A percentile compares a stretch with the other conserved stretches of the same genome.
phyloP scores from a whole-genome alignment of 805 yeast genomes.

The Wickerhamomyces kurtzmanii region DNA sequence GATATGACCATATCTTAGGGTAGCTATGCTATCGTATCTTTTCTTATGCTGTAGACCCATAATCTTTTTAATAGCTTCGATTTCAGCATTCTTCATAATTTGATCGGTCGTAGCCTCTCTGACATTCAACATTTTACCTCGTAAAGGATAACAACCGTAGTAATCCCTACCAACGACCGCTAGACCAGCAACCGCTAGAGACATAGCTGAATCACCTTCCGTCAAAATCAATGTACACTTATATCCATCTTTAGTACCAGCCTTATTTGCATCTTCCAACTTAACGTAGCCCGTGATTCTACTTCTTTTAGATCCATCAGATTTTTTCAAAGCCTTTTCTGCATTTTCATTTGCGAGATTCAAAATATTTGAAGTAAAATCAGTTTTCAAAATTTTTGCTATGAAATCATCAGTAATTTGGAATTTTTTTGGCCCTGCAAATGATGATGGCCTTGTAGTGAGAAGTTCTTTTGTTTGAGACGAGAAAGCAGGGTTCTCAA shows the following conservation, averaged over 20 bases:
- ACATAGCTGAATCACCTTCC: slow-evolving; percentile 94
- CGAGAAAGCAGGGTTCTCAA: slow-evolving; percentile 95
- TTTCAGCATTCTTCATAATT: slow-evolving; percentile 85
- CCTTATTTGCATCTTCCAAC: slow-evolving; percentile 91
- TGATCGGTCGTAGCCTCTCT: slow-evolving; percentile 97
- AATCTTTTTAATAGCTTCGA: slow-evolving; percentile 89
- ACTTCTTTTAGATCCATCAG: slow-evolving; percentile 77
- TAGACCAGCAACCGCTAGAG: slow-evolving; percentile 87
- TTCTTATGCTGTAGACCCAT: slow-evolving; percentile 94
- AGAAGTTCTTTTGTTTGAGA: slow-evolving; percentile 96
- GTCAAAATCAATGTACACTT: slow-evolving; percentile 90
- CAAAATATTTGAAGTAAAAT: slow-evolving; percentile 54
- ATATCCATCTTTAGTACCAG: slow-evolving; percentile 88
- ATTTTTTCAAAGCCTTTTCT: slow-evolving; percentile 75
- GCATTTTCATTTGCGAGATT: slow-evolving; percentile 85
- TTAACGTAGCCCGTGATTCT: slow-evolving; percentile 86
- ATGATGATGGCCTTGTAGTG: slow-evolving; percentile 80
- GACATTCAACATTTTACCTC: slow-evolving; percentile 92
- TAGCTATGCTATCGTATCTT: slow-evolving; percentile 60
- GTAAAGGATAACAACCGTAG: slow-evolving; percentile 90
- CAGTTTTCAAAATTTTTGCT: slow-evolving; percentile 64
- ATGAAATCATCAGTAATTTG: slow-evolving; percentile 73
- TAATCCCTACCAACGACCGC: slow-evolving; percentile 92
- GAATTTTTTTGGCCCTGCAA: slow-evolving; percentile 80
- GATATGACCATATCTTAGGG: slow-evolving; percentile 86